Evolutionary conservation across 352 stramenopile species (phyloP).

Genomic region (Globisporangium yorkense): DNA sequence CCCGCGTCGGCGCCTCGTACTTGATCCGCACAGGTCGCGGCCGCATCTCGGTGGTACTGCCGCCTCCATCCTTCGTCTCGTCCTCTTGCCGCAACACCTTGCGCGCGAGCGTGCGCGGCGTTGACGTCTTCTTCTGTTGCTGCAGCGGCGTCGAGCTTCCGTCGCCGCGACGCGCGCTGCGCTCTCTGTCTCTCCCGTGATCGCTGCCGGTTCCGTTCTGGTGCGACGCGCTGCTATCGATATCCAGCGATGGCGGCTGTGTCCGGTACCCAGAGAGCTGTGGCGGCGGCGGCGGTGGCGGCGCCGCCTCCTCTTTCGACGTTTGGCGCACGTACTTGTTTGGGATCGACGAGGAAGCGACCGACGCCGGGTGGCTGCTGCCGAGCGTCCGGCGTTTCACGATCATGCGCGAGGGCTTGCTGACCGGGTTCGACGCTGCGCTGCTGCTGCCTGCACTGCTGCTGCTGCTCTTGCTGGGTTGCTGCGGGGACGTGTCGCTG

Average conservation of each 20-base stretch:
- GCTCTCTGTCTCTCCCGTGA: neutral
- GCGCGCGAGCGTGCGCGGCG: slow-evolving; percentile 15
- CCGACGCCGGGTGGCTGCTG: slow-evolving; percentile 18
- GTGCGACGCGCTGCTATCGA: neutral
- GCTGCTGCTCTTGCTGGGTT: slow-evolving; percentile 8
- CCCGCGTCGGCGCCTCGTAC: slow-evolving; percentile 59
- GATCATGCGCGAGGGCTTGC: slow-evolving; percentile 47
- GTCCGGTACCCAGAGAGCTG: neutral
- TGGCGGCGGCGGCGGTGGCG: neutral
- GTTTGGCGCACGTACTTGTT: slow-evolving; percentile 16
- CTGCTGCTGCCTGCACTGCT: slow-evolving; percentile 16
- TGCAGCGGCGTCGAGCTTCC: slow-evolving; percentile 1
- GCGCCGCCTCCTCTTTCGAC: slow-evolving; percentile 1
- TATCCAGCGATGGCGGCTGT: neutral
- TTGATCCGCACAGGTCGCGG: slow-evolving; percentile 58
- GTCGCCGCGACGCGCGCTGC: slow-evolving; percentile 2
- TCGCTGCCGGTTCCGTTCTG: neutral
- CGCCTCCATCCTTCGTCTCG: slow-evolving; percentile 10
- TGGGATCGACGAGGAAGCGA: slow-evolving; percentile 10
- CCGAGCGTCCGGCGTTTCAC: slow-evolving; percentile 30
- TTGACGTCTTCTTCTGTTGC: slow-evolving; percentile 11
- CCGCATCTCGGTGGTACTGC: slow-evolving; percentile 12
- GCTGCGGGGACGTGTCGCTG: slow-evolving; percentile 25
- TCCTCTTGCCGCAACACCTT: slow-evolving; percentile 13
- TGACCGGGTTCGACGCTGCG: neutral